Evolutionary conservation across 2,329 filamentous ascomycete genomes (phyloP), one percentile per base, ranked within the genome.

Genomic region (Colletotrichum coccodes): DNA sequence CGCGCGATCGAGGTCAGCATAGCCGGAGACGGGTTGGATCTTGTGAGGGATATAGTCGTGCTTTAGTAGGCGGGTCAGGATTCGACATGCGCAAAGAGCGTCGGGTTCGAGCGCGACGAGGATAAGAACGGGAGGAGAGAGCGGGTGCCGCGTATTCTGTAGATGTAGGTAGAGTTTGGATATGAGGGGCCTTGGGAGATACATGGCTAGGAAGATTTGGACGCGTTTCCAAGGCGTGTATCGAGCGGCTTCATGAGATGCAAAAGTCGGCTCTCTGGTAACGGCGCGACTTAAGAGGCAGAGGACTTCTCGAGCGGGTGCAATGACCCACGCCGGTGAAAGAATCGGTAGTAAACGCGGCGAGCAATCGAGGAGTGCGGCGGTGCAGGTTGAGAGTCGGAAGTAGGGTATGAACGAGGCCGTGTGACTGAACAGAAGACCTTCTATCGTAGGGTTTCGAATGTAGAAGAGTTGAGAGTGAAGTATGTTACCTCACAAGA

Each of bases 11-110:
- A 99, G 89, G 79, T 98, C 96, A 72, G 90, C 91, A 89, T 98
- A 98, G 63, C 96, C 96, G 23, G 94, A 90, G 62, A 99, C 92
- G 1, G 96, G 96, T 76, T 98, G 94, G 76, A 98, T 97, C 82
- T 98, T 98, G 84, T 98, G 95, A 16, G 92, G 93, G 74, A 99
- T 97, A 78, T 97, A 98, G 84, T 99, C 96, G 85, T 95, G 92
- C 82, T 97, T 98, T 70, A 99, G 86, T n/a, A 99, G 87, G 58
- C 92, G 89, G 3, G 95, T 97, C 54, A 99, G 89, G 70, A 99
- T 98, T 70, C 95, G 94, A 79, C 94, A 97, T 71, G 95, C 96
- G 81, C 95, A 98, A 71, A 99, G 90, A 71, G 96, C 93, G 83
- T 99, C 96, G 63, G 96, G 94, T 77, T 98, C 95, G 78, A 98